These are phyloP conservation scores for Blastobotrys persicus DNA, from an alignment of 1,139 yeast genomes.

Conservation along the genomic window DNA sequence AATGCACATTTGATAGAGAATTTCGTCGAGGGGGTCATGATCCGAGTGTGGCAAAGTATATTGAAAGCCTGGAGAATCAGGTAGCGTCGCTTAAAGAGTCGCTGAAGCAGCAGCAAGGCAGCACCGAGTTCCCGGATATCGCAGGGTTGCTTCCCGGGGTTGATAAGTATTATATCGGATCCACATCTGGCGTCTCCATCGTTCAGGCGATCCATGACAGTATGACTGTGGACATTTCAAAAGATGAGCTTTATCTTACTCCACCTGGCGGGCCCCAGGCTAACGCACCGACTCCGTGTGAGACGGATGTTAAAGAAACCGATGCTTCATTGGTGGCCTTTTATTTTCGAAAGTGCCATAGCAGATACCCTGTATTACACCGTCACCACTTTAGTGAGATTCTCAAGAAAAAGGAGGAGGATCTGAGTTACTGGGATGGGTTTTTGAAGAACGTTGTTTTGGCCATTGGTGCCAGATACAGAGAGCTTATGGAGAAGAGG, in stretches of 20 bases:
- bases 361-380: conserved; percentile 16
- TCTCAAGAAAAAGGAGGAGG: conserved; percentile 5
- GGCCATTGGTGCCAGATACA: conserved; percentile 23
- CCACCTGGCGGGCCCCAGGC: conserved; percentile 6
- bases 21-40: conserved; percentile 8
- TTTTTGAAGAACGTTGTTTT: conserved; percentile 18
- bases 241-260: conserved; percentile 14
- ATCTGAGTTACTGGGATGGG: conserved; percentile 15
- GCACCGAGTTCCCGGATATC: conserved; percentile 7
- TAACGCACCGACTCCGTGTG: not conserved
- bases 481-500: conserved; percentile 14
- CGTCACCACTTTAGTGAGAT: conserved; percentile 8
- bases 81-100: conserved; percentile 9
- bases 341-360: conserved; percentile 13
- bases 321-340: conserved; percentile 9
- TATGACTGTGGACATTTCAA: conserved; percentile 18
- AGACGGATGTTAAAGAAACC: conserved; percentile 1
- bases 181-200: conserved; percentile 18
- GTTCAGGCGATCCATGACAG: conserved; percentile 15
- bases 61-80: conserved; percentile 15
- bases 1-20: conserved; percentile 15
- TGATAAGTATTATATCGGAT: conserved; percentile 16
- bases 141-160: conserved; percentile 12
- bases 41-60: conserved; percentile 9
- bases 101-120: not conserved